Base-by-base conservation (phyloP, 1,284 basidiomycete genomes). In the Pterulicium gracile region DNA sequence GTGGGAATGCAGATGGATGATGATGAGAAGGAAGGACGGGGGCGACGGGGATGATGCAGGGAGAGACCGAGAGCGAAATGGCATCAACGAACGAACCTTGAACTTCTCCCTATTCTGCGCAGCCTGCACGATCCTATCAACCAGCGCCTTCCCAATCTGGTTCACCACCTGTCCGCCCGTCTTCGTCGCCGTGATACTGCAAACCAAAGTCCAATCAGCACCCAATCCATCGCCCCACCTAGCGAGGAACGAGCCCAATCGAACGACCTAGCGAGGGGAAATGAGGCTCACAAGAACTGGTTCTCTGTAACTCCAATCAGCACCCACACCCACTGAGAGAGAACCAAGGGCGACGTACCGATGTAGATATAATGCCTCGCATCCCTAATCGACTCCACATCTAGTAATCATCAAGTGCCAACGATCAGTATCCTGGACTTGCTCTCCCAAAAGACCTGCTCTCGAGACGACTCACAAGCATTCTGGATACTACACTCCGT, bases 361-460 rank as follows among this genome's bases (percentile, higher is more conserved):
- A 95, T 94, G 61, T 92, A 94, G 54, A 96, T 89, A 61, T 73
- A 91, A 60, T 94, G 87, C 52, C 80, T 80, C 0, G 91, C 79
- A 58, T 94, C 83, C 36, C 73, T 61, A 56, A 97, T 97, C 55
- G 96, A 54, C 54, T 90, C 73, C 45, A 84, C 75, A 63, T 94
- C 90, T 79, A 63, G 59, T 27, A n/a, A 39, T 21, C 35, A 42
- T 23, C n/a, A 27, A 43, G 44, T 40, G n/a, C n/a, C n/a, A n/a
- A 48, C 44, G 19, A 4, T 19, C 13, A 49, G 18, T 42, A 40
- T 19, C 43, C 18, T 32, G 32, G 21, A 49, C 23, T 45, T 41
- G 20, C 46, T 22, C 3, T 47, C 24, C 17, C n/a, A n/a, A n/a
- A n/a, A n/a, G n/a, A n/a, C n/a, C n/a, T n/a, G n/a, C n/a, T n/a